Base-by-base conservation (phyloP, 2,329 filamentous ascomycete species). In the Penicillium sp. region DNA sequence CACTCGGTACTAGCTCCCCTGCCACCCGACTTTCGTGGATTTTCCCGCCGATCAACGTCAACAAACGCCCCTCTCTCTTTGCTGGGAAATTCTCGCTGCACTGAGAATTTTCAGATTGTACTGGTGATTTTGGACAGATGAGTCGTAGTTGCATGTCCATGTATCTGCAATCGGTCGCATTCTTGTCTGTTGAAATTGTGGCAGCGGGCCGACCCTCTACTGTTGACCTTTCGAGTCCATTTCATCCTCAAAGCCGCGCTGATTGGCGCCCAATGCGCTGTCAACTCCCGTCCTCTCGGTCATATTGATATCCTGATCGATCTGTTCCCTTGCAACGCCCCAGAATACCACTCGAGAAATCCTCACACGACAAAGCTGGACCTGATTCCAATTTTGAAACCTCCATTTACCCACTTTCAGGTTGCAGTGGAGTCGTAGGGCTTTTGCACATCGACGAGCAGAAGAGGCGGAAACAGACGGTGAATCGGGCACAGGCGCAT, bases 211-310 rank as follows among this genome's bases (percentile, higher is more conserved):
- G 25, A 12, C 28, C 12, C 27, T 27, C 5, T 18, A 35, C 25
- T 11, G 13, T 34, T 39, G 32, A 13, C 18, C 24, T 33, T 28
- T 27, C 44, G 25, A 24, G 37, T 40, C 35, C 41, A 9, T 37
- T 24, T 18, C 18, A 18, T 18, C 46, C 43, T 37, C 42, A 32
- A 49, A 41, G n/a, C 32, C 46, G 48, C 52, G 46, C 50, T 45
- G 39, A 42, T 43, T 39, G 37, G 52, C 58, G 55, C 58, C 56
- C 53, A 45, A 60, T 60, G 58, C 50, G 58, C 50, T 60, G 58
- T 59, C 52, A 50, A 26, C 37, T 46, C 11, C 29, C 29, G 11
- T 11, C 53, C 45, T 52, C 51, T 50, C 47, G 40, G 34, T 29
- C 37, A 34, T 33, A 9, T 43, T 12, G 11, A 32, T 11, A 11